Percentiles rank a stretch among this genome's conserved stretches.
Evolutionary conservation across 257 asterid species (phyloP).

Genomic region (Fraxinus cuspidata): DNA sequence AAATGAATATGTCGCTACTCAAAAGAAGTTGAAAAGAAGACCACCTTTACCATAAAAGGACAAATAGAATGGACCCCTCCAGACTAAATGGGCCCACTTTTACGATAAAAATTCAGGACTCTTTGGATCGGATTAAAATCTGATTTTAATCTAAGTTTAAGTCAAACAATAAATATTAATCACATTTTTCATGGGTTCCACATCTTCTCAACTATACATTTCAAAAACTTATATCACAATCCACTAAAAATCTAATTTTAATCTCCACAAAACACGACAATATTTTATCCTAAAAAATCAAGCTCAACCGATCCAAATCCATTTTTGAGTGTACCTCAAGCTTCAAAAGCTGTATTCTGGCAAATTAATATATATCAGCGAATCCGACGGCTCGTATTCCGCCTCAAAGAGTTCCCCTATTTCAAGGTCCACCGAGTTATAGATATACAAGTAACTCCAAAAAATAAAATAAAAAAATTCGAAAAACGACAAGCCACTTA

Average conservation of each 20-base stretch:
- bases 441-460: too few species aligned
- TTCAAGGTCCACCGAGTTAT: constrained; percentile 7
- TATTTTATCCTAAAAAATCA: background rate
- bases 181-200: too few species aligned
- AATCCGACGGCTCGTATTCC: constrained; percentile 30
- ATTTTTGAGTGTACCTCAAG: constrained; percentile 11
- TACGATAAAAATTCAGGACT: background rate
- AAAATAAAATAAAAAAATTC: too few species aligned
- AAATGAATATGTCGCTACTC: background rate
- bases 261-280: too few species aligned
- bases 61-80: background rate
- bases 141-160: too few species aligned
- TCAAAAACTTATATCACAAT: too few species aligned
- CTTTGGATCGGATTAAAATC: too few species aligned
- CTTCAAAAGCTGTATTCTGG: constrained; percentile 22
- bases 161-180: too few species aligned
- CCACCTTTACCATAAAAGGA: background rate
- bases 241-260: too few species aligned
- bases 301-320: constrained; percentile 5
- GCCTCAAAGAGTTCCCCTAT: background rate
- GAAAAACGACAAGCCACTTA: constrained; percentile 20
- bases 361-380: constrained; percentile 3
- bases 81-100: background rate
- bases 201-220: too few species aligned
- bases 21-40: background rate